phyloP scores from a whole-genome alignment of 2,329 filamentous ascomycete genomes.

The Aspergillus texensis region DNA sequence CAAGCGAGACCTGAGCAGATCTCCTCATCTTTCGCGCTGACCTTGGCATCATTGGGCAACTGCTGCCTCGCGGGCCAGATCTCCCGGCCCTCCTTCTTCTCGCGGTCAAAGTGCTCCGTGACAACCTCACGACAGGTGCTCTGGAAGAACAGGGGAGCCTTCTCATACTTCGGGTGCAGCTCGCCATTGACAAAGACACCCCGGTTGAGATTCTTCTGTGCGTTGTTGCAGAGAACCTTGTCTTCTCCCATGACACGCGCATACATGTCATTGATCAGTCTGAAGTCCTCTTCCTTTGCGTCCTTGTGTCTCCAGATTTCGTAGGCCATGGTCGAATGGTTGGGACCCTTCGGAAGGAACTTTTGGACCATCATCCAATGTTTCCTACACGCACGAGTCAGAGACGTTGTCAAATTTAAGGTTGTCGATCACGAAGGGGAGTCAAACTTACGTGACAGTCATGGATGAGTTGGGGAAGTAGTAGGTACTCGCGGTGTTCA shows the following conservation, averaged over 20 bases:
- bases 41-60: conserved; percentile 6
- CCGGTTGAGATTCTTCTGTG: conserved; percentile 62
- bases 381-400: conserved; percentile 37
- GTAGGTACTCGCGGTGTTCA: conserved; percentile 36
- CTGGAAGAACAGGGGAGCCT: conserved; percentile 61
- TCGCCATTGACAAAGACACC: conserved; percentile 65
- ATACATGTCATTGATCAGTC: conserved; percentile 60
- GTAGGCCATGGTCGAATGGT: conserved; percentile 59
- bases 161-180: conserved; percentile 62
- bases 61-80: conserved; percentile 53
- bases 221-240: conserved; percentile 61
- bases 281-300: conserved; percentile 59
- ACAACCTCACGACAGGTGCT: conserved; percentile 51
- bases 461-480: conserved; percentile 30
- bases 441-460: conserved; percentile 28
- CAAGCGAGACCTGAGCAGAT: conserved; percentile 27
- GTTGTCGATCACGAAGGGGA: no score
- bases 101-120: conserved; percentile 49
- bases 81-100: conserved; percentile 48
- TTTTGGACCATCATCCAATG: conserved; percentile 66
- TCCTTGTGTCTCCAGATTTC: conserved; percentile 65
- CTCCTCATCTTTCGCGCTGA: conserved; percentile 29
- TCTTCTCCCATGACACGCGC: conserved; percentile 66
- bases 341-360: conserved; percentile 58
- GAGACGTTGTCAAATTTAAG: conserved; percentile 23